Base-by-base conservation (phyloP, 2,329 filamentous ascomycete species). In the Diaporthe vaccinii region DNA sequence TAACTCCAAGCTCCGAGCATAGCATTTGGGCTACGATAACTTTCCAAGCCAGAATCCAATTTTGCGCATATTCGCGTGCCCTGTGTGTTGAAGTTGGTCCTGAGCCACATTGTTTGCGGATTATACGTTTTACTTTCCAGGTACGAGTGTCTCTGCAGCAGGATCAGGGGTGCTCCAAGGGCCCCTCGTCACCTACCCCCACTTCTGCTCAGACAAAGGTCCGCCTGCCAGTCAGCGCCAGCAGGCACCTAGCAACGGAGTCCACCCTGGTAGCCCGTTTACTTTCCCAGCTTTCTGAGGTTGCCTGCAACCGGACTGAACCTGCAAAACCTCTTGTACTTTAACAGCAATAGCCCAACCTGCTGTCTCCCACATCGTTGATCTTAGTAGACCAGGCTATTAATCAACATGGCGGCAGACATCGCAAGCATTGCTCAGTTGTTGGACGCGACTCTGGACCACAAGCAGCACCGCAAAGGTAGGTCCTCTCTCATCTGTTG, bases 401-500 rank as follows among this genome's bases (percentile, higher is more conserved):
- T 73, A 76, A 71, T 76, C 82, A 88, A 79, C 82, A 91, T 91
- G 90, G 88, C 89, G 82, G 85, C 88, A 79, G 86, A 90, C 78
- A 87, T 91, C 81, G 86, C 86, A 79, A 85, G 86, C 76, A 87
- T 98, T 84, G 93, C 95, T 78, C 92, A 95, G 89, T 90, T 98
- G 84, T 92, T 99, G 78, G 91, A 97, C 85, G 95, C 95, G 81
- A 98, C 95, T 81, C 90, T 98, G 81, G 95, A 98, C 85, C 95
- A 95, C 25, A 88, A 90, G 78, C 92, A 96, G 84, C 95, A 96
- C 85, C 96, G 95, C 85, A 93, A 97, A 93, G 96, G 96, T 96
- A 87, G 74, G 76, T 20, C n/a, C 46, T 39, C 55, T 31, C 39
- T 44, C 10, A 20, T 5, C 22, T 41, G 49, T 10, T 15, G 55